Evolutionary conservation across 139 green algal genomes (phyloP).

Genomic region (Chlorella vulgaris): DNA sequence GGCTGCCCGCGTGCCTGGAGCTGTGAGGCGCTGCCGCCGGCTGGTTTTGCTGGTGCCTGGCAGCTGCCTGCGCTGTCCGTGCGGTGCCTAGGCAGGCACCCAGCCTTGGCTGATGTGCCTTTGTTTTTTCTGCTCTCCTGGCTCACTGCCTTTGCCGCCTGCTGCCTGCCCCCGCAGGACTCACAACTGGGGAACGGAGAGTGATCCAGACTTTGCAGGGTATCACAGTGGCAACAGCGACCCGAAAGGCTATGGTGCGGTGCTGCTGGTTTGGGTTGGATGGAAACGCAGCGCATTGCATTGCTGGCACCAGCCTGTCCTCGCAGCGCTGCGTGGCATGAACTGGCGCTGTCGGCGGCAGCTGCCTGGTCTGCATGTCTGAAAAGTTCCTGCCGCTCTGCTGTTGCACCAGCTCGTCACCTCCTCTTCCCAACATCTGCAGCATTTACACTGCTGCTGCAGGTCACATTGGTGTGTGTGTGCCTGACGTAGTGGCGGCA

Average conservation of each 20-base stretch:
- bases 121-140: too few relatives aligned
- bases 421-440: too few relatives aligned
- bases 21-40: slow-evolving; percentile 39
- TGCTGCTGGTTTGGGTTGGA: too few relatives aligned
- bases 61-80: background rate
- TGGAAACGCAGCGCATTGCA: background rate
- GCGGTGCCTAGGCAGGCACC: background rate
- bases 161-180: background rate
- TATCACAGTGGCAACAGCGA: slow-evolving; percentile 91
- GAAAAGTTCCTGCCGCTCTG: too few relatives aligned
- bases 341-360: too few relatives aligned
- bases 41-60: background rate
- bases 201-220: slow-evolving; percentile 70
- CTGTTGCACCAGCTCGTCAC: too few relatives aligned
- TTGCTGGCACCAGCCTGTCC: too few relatives aligned
- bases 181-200: slow-evolving; percentile 73
- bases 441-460: too few relatives aligned
- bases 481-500: slow-evolving; percentile 85
- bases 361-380: too few relatives aligned
- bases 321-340: too few relatives aligned
- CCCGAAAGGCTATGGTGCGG: slow-evolving; percentile 78
- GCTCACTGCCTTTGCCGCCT: background rate
- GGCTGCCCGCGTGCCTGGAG: slow-evolving; percentile 60
- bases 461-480: slow-evolving; percentile 88
- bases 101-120: too few relatives aligned